Conservation (phyloP, 768 basidiomycete genomes). For the Suillus lakei region DNA sequence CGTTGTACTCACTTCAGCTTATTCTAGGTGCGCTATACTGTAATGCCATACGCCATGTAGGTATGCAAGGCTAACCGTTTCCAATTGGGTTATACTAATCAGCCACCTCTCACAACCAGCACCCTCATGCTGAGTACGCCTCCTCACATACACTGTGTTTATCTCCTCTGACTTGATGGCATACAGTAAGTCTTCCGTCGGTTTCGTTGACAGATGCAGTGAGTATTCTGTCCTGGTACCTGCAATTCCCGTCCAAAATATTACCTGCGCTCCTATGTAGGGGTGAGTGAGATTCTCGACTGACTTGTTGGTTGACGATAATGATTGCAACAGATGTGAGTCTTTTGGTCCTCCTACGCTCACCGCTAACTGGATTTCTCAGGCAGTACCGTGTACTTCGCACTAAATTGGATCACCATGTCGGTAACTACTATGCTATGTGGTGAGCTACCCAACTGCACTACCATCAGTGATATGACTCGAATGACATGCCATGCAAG, state of each 20-base stretch:
- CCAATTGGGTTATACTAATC: background rate
- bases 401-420: background rate
- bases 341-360: background rate
- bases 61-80: background rate
- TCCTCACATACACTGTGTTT: background rate
- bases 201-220: background rate
- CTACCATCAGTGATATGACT: background rate
- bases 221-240: background rate
- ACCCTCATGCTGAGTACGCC: background rate
- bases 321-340: background rate
- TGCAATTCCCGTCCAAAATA: background rate
- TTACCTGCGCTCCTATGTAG: background rate
- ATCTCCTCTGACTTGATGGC: background rate
- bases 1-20: background rate
- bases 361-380: background rate
- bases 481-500: background rate
- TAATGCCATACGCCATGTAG: background rate
- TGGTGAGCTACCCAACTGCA: background rate
- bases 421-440: background rate
- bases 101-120: background rate
- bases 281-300: background rate
- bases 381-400: background rate
- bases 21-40: background rate
- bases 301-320: background rate
- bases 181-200: background rate